Conservation (phyloP, 305 asterid species). For the Fraxinus albicans region DNA sequence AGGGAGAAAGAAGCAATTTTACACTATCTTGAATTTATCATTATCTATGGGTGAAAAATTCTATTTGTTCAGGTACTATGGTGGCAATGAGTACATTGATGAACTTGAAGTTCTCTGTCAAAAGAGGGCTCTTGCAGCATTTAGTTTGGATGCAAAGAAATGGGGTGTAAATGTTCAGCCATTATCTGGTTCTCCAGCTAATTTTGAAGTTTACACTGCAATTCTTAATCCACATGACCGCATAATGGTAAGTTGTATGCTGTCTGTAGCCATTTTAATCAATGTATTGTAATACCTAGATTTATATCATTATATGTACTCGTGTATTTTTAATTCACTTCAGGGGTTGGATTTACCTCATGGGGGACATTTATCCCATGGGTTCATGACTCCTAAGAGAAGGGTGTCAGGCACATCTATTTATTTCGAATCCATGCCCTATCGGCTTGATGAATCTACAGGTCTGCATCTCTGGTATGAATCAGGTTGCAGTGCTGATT, state of each 20-base stretch:
- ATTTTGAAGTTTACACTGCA: slow-evolving; percentile 81
- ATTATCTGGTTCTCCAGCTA: slow-evolving; percentile 84
- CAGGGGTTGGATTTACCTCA: slow-evolving; percentile 96
- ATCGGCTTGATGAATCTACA: slow-evolving; percentile 85
- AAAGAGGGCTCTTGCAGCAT: slow-evolving; percentile 86
- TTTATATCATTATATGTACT: not conserved
- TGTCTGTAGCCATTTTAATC: slow-evolving; percentile 3
- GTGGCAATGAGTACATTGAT: slow-evolving; percentile 87
- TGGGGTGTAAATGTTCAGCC: slow-evolving; percentile 98
- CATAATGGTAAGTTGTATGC: slow-evolving; percentile 54
- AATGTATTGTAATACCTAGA: not conserved
- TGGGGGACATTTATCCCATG: slow-evolving; percentile 88
- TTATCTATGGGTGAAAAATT: not conserved
- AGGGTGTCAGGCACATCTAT: slow-evolving; percentile 93
- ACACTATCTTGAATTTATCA: slow-evolving; percentile 11
- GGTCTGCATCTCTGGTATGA: slow-evolving; percentile 33
- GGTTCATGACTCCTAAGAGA: slow-evolving; percentile 93
- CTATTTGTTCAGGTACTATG: slow-evolving; percentile 66
- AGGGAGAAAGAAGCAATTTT: not conserved
- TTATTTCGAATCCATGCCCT: slow-evolving; percentile 95
- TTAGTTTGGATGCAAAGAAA: slow-evolving; percentile 62
- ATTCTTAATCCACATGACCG: slow-evolving; percentile 79
- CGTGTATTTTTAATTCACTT: slow-evolving; percentile 8
- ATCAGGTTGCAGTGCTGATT: not conserved
- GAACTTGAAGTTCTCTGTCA: slow-evolving; percentile 91